These are phyloP conservation scores for Arxiozyma bovina DNA, from an alignment of 1,139 yeast species.

Conservation along the genomic window DNA sequence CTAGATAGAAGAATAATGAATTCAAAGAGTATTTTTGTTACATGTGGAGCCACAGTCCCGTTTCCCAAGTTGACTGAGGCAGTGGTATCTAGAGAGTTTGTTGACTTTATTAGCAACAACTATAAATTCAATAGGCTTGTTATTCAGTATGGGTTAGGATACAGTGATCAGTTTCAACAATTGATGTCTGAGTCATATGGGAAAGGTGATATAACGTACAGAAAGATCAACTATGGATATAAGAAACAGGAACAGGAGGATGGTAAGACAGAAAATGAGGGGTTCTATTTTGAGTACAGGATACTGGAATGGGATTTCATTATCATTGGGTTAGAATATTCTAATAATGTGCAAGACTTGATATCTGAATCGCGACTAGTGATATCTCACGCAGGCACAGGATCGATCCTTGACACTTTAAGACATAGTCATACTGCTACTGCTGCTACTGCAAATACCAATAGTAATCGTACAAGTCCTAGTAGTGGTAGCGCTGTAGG, in stretches of 20 bases:
- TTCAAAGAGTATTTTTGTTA: conserved; percentile 37
- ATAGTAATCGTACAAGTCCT: too few species aligned
- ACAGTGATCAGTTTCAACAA: conserved; percentile 6
- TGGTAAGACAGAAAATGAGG: not conserved
- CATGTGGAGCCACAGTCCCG: conserved; percentile 85
- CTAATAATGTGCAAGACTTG: conserved; percentile 34
- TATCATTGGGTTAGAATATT: conserved; percentile 43
- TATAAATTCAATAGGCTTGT: conserved; percentile 38
- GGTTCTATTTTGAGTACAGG: not conserved
- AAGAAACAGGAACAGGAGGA: not conserved
- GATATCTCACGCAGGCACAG: conserved; percentile 90
- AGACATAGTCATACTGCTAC: too few species aligned
- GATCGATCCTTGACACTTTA: conserved; percentile 75
- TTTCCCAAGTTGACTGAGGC: conserved; percentile 47
- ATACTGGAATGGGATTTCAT: conserved; percentile 1
- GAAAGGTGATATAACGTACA: not conserved
- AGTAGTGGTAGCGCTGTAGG: conserved; percentile 2
- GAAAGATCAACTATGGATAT: not conserved
- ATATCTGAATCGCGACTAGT: conserved; percentile 42
- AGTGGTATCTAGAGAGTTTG: conserved; percentile 34
- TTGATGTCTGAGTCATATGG: not conserved
- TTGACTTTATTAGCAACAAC: conserved; percentile 29
- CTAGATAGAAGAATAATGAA: not conserved
- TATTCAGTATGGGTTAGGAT: conserved; percentile 62
- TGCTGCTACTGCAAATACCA: too few species aligned